Evolutionary conservation across 2,329 filamentous ascomycete genomes (phyloP).

Genomic region (Trichoderma atroviride): DNA sequence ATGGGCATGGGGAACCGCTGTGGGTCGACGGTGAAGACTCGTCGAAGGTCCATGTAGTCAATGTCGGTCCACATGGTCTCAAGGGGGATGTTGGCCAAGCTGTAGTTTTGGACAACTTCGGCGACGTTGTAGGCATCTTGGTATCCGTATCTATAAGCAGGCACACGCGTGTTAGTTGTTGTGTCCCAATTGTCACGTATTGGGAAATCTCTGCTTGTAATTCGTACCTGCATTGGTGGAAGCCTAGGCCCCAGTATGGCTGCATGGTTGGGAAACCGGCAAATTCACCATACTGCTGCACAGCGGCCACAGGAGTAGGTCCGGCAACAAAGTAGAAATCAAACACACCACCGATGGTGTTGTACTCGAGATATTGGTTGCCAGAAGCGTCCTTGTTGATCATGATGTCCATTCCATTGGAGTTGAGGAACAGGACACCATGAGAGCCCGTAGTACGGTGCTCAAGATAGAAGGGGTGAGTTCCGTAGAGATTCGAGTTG

Average conservation of each 20-base stretch:
- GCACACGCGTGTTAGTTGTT: neutral
- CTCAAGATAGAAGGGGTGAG: conserved; percentile 78
- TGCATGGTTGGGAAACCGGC: conserved; percentile 76
- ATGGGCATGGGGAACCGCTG: conserved; percentile 66
- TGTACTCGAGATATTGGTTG: conserved; percentile 77
- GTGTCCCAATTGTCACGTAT: neutral
- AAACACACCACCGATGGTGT: conserved; percentile 74
- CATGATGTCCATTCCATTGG: conserved; percentile 74
- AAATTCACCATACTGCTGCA: conserved; percentile 68
- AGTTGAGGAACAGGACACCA: conserved; percentile 76
- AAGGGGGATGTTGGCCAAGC: conserved; percentile 64
- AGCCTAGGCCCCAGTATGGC: conserved; percentile 80
- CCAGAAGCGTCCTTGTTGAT: conserved; percentile 62
- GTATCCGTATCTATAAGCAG: conserved; percentile 68
- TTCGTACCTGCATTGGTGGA: conserved; percentile 68
- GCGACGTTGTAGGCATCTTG: conserved; percentile 69
- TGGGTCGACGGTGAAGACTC: conserved; percentile 65
- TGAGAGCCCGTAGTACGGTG: conserved; percentile 54
- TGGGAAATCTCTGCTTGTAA: neutral
- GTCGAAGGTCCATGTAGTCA: conserved; percentile 64
- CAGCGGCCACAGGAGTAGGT: conserved; percentile 68
- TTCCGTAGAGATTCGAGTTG: conserved; percentile 72
- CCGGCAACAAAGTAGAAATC: conserved; percentile 82
- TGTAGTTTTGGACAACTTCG: conserved; percentile 69
- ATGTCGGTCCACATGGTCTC: conserved; percentile 78